phyloP scores from a whole-genome alignment of 2,329 filamentous ascomycete genomes.

The Diaporthe amygdali region DNA sequence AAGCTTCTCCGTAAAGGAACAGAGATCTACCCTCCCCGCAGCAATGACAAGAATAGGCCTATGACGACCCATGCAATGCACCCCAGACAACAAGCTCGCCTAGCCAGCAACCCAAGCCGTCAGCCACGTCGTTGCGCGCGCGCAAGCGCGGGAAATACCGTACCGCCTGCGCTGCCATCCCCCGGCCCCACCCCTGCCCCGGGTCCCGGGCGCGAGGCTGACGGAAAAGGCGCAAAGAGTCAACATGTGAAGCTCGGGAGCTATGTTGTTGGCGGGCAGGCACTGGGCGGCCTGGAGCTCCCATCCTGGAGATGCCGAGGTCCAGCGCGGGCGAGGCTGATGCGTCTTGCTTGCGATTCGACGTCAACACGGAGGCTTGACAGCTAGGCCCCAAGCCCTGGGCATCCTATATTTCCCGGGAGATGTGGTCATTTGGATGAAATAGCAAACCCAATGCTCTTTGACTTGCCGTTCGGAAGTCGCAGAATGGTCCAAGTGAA shows the following conservation, averaged over 20 bases:
- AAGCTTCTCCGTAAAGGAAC: slow-evolving; percentile 9
- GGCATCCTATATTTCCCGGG: slow-evolving; percentile 3
- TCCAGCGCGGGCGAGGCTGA: slow-evolving; percentile 5
- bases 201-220: slow-evolving; percentile 2
- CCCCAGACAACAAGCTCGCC: background rate
- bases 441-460: background rate
- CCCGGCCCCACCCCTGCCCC: no score
- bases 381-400: background rate
- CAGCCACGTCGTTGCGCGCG: slow-evolving; percentile 4
- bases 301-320: slow-evolving; percentile 13
- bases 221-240: background rate
- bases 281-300: background rate
- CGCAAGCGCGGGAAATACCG: background rate
- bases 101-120: background rate
- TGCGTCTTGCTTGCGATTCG: background rate
- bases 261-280: background rate
- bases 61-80: background rate
- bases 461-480: background rate
- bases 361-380: background rate
- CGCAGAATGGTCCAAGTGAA: background rate
- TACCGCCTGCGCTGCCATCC: background rate
- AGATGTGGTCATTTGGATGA: background rate
- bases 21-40: background rate
- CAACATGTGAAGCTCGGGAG: slow-evolving; percentile 1
- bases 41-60: background rate